phyloP scores from a whole-genome alignment of 2,329 filamentous ascomycete species.

The Phoma sp. region DNA sequence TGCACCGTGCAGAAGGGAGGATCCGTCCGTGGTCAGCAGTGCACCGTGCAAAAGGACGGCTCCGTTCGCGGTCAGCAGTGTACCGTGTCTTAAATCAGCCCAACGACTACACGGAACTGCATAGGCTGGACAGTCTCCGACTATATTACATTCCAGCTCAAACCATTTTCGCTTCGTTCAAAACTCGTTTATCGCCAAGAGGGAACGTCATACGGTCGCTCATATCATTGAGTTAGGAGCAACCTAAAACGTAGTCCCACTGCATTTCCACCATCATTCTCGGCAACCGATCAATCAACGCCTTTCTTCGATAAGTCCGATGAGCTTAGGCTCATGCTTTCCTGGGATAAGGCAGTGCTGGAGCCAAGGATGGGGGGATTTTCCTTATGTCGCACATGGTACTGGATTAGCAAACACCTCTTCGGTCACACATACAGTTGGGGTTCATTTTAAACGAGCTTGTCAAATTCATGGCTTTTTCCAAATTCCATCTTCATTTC shows the following conservation, averaged over 20 bases:
- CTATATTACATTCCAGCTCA: neutral
- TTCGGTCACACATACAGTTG: neutral
- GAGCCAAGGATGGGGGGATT: neutral
- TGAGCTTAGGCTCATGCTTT: neutral
- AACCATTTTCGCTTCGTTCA: conserved; percentile 8
- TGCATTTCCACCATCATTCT: neutral
- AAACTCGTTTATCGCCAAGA: neutral
- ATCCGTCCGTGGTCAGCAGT: conserved; percentile 1
- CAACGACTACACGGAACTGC: neutral
- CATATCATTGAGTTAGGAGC: neutral
- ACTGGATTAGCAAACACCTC: neutral
- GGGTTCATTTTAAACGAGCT: neutral
- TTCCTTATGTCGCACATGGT: neutral
- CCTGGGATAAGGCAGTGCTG: neutral
- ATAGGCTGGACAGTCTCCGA: neutral
- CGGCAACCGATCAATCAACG: neutral
- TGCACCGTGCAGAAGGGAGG: conserved; percentile 17
- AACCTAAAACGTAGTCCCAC: neutral
- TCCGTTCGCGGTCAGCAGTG: conserved; percentile 4
- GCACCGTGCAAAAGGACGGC: conserved; percentile 2
- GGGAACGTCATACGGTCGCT: neutral
- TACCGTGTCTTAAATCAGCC: conserved; percentile 6
- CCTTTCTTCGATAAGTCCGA: neutral
- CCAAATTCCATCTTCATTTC: neutral
- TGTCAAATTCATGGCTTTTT: neutral